A percentile compares a stretch with the other conserved stretches of the same genome.
These are phyloP conservation scores for Paramyrothecium roridum DNA, from an alignment of 2,329 filamentous ascomycete genomes.

Conservation along the genomic window DNA sequence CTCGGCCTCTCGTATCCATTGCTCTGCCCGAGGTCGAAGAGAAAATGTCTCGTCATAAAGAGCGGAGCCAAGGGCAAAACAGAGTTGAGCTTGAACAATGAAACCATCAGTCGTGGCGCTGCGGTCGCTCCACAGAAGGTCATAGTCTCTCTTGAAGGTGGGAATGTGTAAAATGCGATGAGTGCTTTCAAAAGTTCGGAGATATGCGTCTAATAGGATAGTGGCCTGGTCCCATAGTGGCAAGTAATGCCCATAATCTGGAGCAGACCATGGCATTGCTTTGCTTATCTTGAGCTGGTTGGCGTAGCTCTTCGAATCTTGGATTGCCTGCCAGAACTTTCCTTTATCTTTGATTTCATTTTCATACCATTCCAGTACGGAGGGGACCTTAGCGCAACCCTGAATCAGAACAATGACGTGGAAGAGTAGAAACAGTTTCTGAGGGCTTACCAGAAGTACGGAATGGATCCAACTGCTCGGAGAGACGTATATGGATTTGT, in stretches of 20 bases:
- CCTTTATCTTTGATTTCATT: no score
- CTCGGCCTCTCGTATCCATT: conserved; percentile 18
- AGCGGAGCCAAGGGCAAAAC: conserved; percentile 14
- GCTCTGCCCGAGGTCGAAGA: conserved; percentile 6
- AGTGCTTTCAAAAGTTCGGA: conserved; percentile 38
- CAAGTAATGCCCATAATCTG: neutral
- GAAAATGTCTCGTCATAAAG: conserved; percentile 15
- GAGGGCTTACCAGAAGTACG: neutral
- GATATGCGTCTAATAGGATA: conserved; percentile 30
- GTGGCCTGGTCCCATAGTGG: conserved; percentile 15
- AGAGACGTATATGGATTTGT: neutral
- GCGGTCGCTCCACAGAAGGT: conserved; percentile 7
- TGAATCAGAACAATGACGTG: neutral
- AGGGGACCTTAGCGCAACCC: neutral
- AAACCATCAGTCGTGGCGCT: conserved; percentile 13
- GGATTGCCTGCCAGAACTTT: no score
- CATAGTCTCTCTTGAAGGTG: conserved; percentile 33
- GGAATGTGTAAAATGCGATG: conserved; percentile 38
- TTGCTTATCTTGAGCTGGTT: neutral
- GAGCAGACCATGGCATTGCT: neutral
- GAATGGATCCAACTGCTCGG: neutral
- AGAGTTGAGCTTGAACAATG: conserved; percentile 13
- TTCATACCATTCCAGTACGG: neutral
- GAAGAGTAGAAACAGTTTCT: neutral
- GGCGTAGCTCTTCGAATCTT: no score